Evolutionary conservation across 2,329 filamentous ascomycete species (phyloP).

Genomic region (Aspergillus candidus): DNA sequence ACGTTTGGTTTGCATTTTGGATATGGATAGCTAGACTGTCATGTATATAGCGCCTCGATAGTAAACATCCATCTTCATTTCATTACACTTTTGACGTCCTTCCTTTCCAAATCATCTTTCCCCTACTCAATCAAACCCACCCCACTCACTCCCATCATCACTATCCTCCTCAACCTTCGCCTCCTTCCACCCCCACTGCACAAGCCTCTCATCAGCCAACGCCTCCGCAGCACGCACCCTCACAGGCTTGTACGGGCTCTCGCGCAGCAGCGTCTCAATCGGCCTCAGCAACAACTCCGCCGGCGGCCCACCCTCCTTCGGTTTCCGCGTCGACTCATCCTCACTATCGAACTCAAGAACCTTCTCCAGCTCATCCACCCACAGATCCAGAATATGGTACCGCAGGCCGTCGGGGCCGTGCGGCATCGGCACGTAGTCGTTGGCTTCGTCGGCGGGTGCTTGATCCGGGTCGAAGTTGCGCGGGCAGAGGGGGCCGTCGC

Average conservation of each 20-base stretch:
- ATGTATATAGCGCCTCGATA: background rate
- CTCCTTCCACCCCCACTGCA: conserved; percentile 49
- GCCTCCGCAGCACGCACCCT: conserved; percentile 64
- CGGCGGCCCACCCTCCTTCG: conserved; percentile 30
- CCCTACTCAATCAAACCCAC: conserved; percentile 63
- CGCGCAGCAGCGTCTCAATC: conserved; percentile 39
- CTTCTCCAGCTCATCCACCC: conserved; percentile 81
- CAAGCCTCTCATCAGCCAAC: conserved; percentile 67
- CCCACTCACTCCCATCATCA: conserved; percentile 57
- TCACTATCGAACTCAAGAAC: conserved; percentile 47
- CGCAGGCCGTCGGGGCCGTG: conserved; percentile 76
- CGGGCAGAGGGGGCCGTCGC: conserved; percentile 36
- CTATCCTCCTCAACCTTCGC: conserved; percentile 35
- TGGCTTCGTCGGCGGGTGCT: conserved; percentile 20
- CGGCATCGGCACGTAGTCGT: conserved; percentile 30
- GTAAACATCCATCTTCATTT: background rate
- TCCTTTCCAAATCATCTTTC: conserved; percentile 3
- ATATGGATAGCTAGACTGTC: background rate
- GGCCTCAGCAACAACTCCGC: conserved; percentile 40
- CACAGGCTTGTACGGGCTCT: conserved; percentile 64
- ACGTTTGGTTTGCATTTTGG: conserved; percentile 1
- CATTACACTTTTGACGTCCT: background rate
- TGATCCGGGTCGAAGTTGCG: conserved; percentile 35
- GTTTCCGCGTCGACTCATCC: conserved; percentile 24
- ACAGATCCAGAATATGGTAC: conserved; percentile 84